Evolutionary conservation across 495 filamentous ascomycete species (phyloP).

Genomic region (Aspergillus affinis): DNA sequence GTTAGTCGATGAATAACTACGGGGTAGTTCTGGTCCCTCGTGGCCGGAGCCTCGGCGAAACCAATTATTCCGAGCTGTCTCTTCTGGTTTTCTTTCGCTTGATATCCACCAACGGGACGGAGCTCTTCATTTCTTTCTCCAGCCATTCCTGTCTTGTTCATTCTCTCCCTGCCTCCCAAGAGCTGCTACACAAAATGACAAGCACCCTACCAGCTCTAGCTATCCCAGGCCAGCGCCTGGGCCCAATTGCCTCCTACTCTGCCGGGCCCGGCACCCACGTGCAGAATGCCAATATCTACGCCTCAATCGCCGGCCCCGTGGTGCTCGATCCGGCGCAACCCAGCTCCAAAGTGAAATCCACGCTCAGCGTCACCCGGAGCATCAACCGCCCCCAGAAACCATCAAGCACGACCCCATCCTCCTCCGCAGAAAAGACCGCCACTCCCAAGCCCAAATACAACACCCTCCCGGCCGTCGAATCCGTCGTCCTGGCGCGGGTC

Average conservation of each 20-base stretch:
- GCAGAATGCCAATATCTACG: conserved; percentile 65
- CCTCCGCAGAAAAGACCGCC: conserved; percentile 20
- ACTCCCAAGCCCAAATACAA: conserved; percentile 54
- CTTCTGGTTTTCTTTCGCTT: not conserved
- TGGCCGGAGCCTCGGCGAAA: not conserved
- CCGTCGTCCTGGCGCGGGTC: conserved; percentile 78
- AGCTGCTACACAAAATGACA: conserved; percentile 12
- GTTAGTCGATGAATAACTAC: too few species aligned
- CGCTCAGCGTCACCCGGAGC: conserved; percentile 51
- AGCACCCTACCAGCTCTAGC: conserved; percentile 36
- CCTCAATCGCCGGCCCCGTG: conserved; percentile 65
- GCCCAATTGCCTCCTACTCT: conserved; percentile 58
- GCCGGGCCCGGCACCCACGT: conserved; percentile 83
- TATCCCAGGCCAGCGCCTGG: conserved; percentile 76
- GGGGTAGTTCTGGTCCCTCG: too few species aligned
- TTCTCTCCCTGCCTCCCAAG: not conserved
- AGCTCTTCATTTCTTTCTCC: not conserved
- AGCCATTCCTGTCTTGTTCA: not conserved
- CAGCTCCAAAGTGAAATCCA: conserved; percentile 55
- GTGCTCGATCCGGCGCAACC: conserved; percentile 49
- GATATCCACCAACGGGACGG: not conserved
- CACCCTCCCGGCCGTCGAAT: conserved; percentile 76
- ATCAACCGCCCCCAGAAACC: conserved; percentile 28
- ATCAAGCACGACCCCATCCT: conserved; percentile 21
- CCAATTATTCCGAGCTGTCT: not conserved